Conservation (phyloP, 2,329 filamentous ascomycete species). For the Fusarium sp. region DNA sequence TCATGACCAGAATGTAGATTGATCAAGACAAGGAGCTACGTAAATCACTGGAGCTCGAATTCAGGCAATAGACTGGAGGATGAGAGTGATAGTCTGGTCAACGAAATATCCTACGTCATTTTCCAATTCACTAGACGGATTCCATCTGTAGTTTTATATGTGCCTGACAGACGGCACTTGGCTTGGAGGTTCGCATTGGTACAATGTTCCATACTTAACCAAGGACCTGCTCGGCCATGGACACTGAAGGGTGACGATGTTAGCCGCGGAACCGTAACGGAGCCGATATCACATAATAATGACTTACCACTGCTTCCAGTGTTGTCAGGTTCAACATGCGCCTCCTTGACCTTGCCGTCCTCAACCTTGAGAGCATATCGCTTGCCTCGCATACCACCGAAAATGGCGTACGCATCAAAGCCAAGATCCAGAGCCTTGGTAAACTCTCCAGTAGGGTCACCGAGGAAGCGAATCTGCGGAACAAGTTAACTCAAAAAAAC, state of each 20-base stretch:
- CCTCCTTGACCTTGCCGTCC: conserved; percentile 82
- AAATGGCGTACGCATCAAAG: conserved; percentile 77
- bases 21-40: neutral
- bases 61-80: neutral
- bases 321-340: conserved; percentile 87
- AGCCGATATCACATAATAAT: neutral
- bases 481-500: neutral
- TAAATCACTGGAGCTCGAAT: neutral
- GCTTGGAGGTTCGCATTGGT: neutral
- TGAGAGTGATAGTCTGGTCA: neutral
- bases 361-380: conserved; percentile 85
- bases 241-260: conserved; percentile 15
- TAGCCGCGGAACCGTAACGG: neutral
- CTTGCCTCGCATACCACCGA: conserved; percentile 84
- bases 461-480: conserved; percentile 86
- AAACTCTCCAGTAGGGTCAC: conserved; percentile 80
- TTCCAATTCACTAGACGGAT: neutral
- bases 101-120: neutral
- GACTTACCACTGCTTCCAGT: conserved; percentile 77
- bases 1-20: neutral
- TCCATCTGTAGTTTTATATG: neutral
- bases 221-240: conserved; percentile 40
- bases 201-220: conserved; percentile 3
- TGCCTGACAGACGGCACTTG: neutral
- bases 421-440: conserved; percentile 82